phyloP scores from a whole-genome alignment of 352 stramenopile species.

The Thraustochytrium striatum region DNA sequence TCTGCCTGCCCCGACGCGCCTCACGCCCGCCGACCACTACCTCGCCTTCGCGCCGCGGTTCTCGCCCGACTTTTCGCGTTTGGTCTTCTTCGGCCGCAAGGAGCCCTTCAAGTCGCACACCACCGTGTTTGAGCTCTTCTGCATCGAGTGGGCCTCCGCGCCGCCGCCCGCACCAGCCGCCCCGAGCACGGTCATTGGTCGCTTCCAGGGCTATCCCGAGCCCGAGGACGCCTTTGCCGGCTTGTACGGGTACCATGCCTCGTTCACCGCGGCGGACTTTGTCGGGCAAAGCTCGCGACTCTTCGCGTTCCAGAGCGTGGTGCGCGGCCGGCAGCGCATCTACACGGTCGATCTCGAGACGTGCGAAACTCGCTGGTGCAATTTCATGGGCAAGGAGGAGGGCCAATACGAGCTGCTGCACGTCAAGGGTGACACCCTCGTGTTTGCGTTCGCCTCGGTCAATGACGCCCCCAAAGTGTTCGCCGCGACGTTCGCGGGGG shows the following conservation, averaged over 20 bases:
- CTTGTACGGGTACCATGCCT: slow-evolving; percentile 19
- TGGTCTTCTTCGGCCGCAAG: slow-evolving; percentile 13
- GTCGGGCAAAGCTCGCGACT: neutral
- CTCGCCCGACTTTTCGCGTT: neutral
- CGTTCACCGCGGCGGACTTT: neutral
- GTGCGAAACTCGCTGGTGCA: neutral
- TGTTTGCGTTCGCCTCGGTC: neutral
- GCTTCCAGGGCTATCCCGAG: neutral
- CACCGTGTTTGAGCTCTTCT: slow-evolving; percentile 31
- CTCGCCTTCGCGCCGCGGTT: neutral
- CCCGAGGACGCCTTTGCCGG: neutral
- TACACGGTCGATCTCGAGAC: slow-evolving; percentile 15
- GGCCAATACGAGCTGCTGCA: neutral
- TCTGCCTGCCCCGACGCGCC: neutral
- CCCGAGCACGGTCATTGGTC: neutral
- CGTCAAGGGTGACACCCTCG: neutral
- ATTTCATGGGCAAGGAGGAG: neutral
- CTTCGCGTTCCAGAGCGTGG: neutral
- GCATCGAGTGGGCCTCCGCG: neutral
- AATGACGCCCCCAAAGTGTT: neutral
- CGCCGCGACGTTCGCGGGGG: neutral
- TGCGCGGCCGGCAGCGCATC: neutral
- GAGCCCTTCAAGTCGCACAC: slow-evolving; percentile 7
- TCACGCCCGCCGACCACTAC: neutral
- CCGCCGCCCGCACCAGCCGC: neutral